Evolutionary conservation across 441 rosid species (phyloP).

Genomic region (Pelargonium citronellum): DNA sequence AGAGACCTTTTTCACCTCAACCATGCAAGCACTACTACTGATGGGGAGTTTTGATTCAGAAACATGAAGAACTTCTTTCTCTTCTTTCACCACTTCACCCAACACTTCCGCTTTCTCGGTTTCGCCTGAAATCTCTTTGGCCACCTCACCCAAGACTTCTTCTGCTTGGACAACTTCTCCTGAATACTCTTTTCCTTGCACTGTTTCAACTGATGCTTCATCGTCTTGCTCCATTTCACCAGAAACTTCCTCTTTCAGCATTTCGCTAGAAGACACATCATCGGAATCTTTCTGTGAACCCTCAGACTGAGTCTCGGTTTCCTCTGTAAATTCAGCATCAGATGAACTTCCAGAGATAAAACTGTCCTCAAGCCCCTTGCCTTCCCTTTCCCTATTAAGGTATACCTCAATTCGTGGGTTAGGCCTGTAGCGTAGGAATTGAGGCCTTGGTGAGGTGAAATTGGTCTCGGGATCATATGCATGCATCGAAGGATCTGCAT

Average conservation of each 20-base stretch:
- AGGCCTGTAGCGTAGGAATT: not conserved
- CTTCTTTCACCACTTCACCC: not conserved
- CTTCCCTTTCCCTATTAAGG: not conserved
- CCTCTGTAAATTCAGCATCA: not conserved
- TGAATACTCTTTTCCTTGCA: too few relatives aligned
- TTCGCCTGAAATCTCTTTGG: too few relatives aligned
- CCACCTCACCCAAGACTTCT: too few relatives aligned
- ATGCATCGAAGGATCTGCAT: too few relatives aligned
- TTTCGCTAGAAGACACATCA: constrained; percentile 27
- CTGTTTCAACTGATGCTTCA: constrained; percentile 16
- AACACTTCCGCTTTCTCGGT: too few relatives aligned
- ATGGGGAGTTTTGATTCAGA: constrained; percentile 17
- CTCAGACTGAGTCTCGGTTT: constrained; percentile 14
- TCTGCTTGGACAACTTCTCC: too few relatives aligned
- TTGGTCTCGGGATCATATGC: constrained; percentile 32
- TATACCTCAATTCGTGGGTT: not conserved
- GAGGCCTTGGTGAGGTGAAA: constrained; percentile 3
- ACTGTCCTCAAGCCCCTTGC: not conserved
- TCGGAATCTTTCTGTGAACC: not conserved
- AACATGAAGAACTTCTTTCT: constrained; percentile 28
- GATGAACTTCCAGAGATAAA: not conserved
- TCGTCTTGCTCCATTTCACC: constrained; percentile 8
- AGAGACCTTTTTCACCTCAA: constrained; percentile 25
- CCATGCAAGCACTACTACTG: not conserved
- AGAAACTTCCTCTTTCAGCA: constrained; percentile 19